A percentile compares a stretch with the other conserved stretches of the same genome.
phyloP scores from a whole-genome alignment of 2,329 filamentous ascomycete species.

The Lecanicillium sp. region DNA sequence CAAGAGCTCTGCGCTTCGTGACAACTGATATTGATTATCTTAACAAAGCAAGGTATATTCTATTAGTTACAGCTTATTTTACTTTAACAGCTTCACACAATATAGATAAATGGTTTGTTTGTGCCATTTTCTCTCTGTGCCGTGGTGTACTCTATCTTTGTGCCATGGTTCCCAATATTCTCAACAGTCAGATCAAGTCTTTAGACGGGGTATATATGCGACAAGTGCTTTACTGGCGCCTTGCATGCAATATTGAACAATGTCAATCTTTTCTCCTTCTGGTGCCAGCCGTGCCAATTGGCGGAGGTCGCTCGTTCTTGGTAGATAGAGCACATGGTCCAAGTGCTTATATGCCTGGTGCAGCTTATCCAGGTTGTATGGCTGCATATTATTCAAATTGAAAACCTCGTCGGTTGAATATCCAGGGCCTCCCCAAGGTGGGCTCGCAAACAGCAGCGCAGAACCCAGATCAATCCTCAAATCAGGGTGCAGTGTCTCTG shows the following conservation, averaged over 20 bases:
- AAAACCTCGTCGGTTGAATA: constrained; percentile 62
- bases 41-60: too few species aligned
- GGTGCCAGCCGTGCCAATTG: constrained; percentile 60
- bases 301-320: constrained; percentile 72
- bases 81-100: too few species aligned
- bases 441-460: constrained; percentile 47
- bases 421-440: constrained; percentile 51
- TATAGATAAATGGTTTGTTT: too few species aligned
- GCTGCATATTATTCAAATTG: constrained; percentile 77
- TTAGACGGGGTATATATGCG: constrained; percentile 44
- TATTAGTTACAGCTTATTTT: too few species aligned
- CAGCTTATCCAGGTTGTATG: constrained; percentile 63
- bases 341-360: constrained; percentile 52
- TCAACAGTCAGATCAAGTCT: background rate
- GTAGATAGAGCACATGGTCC: constrained; percentile 69
- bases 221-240: constrained; percentile 78
- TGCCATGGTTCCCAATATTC: background rate
- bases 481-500: constrained; percentile 27
- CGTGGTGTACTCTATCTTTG: too few species aligned
- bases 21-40: too few species aligned
- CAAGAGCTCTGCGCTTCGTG: too few species aligned
- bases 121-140: too few species aligned
- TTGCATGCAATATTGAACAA: constrained; percentile 86
- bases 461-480: constrained; percentile 31
- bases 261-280: constrained; percentile 50